phyloP scores from a whole-genome alignment of 1,284 basidiomycete genomes.

The Ceratobasidium sp. region DNA sequence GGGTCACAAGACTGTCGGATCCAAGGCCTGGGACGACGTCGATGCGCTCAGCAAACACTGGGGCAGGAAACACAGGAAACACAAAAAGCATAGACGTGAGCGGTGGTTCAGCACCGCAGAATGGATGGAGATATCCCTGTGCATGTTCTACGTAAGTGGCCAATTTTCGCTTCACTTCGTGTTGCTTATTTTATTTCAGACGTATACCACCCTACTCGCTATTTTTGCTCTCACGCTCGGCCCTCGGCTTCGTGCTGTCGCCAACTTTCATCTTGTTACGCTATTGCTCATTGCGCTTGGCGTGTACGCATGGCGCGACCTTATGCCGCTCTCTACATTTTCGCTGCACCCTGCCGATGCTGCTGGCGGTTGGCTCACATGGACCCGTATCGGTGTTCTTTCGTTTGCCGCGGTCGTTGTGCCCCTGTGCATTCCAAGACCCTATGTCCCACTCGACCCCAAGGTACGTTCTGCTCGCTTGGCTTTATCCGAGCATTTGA shows the following conservation, averaged over 20 bases:
- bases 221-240: constrained; percentile 44
- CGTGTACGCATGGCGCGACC: constrained; percentile 71
- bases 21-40: constrained; percentile 21
- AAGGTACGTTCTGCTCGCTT: constrained; percentile 18
- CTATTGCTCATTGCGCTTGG: constrained; percentile 60
- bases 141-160: constrained; percentile 47
- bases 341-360: constrained; percentile 60
- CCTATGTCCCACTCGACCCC: constrained; percentile 62
- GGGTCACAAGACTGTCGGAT: constrained; percentile 22
- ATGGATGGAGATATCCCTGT: constrained; percentile 48
- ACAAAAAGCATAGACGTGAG: constrained; percentile 25
- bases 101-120: constrained; percentile 46
- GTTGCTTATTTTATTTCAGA: constrained; percentile 45
- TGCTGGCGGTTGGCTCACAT: constrained; percentile 58
- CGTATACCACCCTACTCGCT: constrained; percentile 52
- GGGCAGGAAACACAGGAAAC: constrained; percentile 46
- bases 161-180: neutral
- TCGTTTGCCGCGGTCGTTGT: constrained; percentile 60
- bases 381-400: constrained; percentile 59
- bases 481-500: constrained; percentile 53
- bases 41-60: constrained; percentile 45
- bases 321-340: constrained; percentile 71
- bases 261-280: constrained; percentile 56
- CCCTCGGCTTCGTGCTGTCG: constrained; percentile 24
- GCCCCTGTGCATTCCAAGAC: constrained; percentile 63